Conservation (phyloP, 257 asterid genomes). For the Nicotiana otophora region DNA sequence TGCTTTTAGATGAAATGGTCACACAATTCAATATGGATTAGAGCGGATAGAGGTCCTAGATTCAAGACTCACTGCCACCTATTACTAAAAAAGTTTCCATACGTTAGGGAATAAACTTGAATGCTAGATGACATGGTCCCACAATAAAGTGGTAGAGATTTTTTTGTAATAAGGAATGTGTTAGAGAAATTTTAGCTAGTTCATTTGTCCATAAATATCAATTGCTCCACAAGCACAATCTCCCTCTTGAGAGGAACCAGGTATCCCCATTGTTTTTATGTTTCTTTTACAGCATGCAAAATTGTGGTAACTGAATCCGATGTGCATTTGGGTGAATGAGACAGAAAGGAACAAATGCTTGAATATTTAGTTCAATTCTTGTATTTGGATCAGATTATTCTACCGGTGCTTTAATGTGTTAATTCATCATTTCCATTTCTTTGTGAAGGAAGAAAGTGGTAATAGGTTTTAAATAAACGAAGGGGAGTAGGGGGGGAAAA, state of each 20-base stretch:
- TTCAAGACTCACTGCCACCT: neutral
- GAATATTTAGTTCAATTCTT: neutral
- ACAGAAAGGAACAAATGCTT: too few relatives aligned
- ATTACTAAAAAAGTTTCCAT: neutral
- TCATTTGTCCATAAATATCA: neutral
- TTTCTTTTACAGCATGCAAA: too few relatives aligned
- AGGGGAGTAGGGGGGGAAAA: neutral
- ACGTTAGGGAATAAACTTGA: too few relatives aligned
- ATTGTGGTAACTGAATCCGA: too few relatives aligned
- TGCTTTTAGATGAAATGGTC: neutral
- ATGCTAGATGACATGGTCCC: too few relatives aligned
- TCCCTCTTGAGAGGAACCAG: neutral
- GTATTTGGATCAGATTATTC: neutral
- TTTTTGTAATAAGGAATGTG: too few relatives aligned
- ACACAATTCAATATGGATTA: neutral
- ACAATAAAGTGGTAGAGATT: too few relatives aligned
- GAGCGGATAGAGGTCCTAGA: neutral
- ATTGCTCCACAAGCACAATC: neutral
- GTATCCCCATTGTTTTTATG: neutral
- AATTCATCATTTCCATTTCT: neutral
- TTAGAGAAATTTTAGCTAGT: neutral
- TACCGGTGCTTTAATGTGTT: neutral
- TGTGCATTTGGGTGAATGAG: too few relatives aligned
- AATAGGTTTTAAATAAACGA: neutral
- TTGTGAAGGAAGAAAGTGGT: neutral